phyloP scores from a whole-genome alignment of 768 basidiomycete genomes.

The Leccinum broughii region DNA sequence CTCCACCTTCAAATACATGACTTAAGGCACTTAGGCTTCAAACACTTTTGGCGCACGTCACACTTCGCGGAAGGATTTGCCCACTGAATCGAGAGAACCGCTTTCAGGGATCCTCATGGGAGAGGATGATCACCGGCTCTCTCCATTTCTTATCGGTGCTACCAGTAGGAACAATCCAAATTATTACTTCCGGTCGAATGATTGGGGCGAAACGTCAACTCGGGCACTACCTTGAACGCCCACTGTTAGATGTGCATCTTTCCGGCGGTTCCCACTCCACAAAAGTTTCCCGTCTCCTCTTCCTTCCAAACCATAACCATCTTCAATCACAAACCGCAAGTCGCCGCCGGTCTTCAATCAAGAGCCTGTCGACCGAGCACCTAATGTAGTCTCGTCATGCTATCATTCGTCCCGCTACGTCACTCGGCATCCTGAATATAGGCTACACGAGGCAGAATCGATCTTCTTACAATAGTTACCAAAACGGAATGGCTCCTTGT shows the following conservation, averaged over 20 bases:
- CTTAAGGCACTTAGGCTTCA: too few relatives aligned
- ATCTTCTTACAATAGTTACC: not conserved
- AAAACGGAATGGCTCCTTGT: not conserved
- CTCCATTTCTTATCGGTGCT: not conserved
- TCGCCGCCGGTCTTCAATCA: conserved; percentile 13
- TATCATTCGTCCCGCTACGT: not conserved
- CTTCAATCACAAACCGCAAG: not conserved
- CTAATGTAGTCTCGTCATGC: not conserved
- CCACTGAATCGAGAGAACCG: not conserved
- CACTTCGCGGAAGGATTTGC: not conserved
- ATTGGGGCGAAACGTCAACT: not conserved
- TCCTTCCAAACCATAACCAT: not conserved
- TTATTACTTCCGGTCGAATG: not conserved
- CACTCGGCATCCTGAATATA: conserved; percentile 9
- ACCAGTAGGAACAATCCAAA: not conserved
- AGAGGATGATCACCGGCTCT: not conserved
- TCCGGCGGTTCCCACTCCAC: not conserved
- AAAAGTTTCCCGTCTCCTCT: not conserved
- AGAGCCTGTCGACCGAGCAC: not conserved
- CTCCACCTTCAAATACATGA: too few relatives aligned
- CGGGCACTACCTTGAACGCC: not conserved
- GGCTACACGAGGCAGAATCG: not conserved
- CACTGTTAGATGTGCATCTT: not conserved
- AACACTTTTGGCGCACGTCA: too few relatives aligned
- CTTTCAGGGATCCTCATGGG: not conserved